Percentiles rank a stretch among this genome's conserved stretches.
Evolutionary conservation across 192 early-diverging fungal species (phyloP).

Genomic region (Diversispora epigaea): DNA sequence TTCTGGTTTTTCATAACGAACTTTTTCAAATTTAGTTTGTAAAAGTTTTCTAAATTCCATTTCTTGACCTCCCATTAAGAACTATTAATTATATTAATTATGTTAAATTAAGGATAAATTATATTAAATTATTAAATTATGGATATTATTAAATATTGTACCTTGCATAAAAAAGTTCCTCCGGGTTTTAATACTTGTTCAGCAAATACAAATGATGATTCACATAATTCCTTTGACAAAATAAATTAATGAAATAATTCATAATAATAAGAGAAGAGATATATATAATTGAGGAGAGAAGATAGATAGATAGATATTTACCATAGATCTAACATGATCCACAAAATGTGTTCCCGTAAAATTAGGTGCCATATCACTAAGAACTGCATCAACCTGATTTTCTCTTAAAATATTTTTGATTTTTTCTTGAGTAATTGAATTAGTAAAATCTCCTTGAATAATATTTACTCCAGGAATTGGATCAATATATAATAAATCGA

Average conservation of each 20-base stretch:
- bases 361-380: conserved; percentile 81
- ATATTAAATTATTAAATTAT: not conserved
- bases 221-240: conserved; percentile 56
- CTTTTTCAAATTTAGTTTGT: conserved; percentile 50
- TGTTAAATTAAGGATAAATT: not conserved
- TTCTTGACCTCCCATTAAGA: conserved; percentile 63
- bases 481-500: conserved; percentile 71
- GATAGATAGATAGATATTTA: too few species aligned
- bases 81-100: conserved; percentile 34
- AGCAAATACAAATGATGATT: conserved; percentile 65
- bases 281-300: too few species aligned
- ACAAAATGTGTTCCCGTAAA: conserved; percentile 69
- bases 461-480: conserved; percentile 64
- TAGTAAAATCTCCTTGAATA: conserved; percentile 69
- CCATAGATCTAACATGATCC: conserved; percentile 65
- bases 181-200: conserved; percentile 51
- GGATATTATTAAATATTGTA: conserved; percentile 28
- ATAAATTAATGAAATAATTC: not conserved
- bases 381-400: conserved; percentile 46
- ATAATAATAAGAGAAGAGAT: not conserved
- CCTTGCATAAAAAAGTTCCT: conserved; percentile 71
- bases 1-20: conserved; percentile 66
- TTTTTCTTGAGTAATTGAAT: conserved; percentile 38
- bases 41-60: conserved; percentile 49
- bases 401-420: conserved; percentile 39